Percentiles rank a stretch among this genome's conserved stretches.
These are phyloP conservation scores for Coelastrella sp. DNA, from an alignment of 139 green algal genomes.

Conservation along the genomic window DNA sequence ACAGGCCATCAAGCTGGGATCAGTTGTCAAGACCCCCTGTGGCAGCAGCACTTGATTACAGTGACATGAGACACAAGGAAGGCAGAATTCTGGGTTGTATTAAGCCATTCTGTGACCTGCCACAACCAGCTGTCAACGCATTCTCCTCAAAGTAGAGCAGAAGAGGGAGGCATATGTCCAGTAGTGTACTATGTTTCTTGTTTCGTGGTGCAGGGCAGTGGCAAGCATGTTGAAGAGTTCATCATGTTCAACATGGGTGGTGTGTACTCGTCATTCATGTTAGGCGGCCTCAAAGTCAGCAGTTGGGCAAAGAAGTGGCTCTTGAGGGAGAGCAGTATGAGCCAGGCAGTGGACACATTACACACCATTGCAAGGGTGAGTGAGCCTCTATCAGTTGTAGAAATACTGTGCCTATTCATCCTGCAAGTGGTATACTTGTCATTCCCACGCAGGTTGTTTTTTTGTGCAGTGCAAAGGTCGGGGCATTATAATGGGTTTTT, in stretches of 20 bases:
- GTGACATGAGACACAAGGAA: too few species aligned
- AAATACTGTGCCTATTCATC: neutral
- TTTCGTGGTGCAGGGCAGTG: neutral
- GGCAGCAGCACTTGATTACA: too few species aligned
- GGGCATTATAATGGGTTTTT: too few species aligned
- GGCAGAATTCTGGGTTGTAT: too few species aligned
- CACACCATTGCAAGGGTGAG: slow-evolving; percentile 37
- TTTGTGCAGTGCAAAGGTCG: neutral
- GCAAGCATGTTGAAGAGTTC: slow-evolving; percentile 23
- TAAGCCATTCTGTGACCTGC: neutral
- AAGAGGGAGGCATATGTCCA: neutral
- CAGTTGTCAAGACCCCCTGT: too few species aligned
- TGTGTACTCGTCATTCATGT: slow-evolving; percentile 43
- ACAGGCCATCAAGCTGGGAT: too few species aligned
- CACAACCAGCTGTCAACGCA: neutral
- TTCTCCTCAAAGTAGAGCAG: neutral
- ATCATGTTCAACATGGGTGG: slow-evolving; percentile 32
- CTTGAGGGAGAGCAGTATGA: slow-evolving; percentile 25
- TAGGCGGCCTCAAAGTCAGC: slow-evolving; percentile 31
- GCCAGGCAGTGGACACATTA: slow-evolving; percentile 40
- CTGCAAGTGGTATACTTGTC: too few species aligned
- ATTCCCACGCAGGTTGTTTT: neutral
- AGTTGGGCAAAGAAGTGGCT: slow-evolving; percentile 38
- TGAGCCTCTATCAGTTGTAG: neutral
- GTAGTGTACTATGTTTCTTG: neutral